These are phyloP conservation scores for Immersiporthe knoxdaviesiana DNA, from an alignment of 2,329 filamentous ascomycete genomes.

Conservation along the genomic window DNA sequence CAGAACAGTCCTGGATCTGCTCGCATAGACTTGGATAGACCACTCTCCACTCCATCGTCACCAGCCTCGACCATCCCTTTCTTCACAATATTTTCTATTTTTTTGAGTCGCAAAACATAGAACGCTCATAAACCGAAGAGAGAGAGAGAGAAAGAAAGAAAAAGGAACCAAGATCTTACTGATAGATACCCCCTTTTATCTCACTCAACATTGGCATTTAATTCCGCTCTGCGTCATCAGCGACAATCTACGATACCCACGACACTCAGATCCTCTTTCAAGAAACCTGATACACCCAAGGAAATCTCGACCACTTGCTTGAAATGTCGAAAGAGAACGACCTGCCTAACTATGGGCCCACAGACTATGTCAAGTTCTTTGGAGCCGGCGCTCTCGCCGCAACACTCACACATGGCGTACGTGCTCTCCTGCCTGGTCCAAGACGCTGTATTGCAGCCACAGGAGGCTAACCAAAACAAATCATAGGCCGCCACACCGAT, in stretches of 20 bases:
- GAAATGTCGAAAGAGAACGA: slow-evolving; percentile 33
- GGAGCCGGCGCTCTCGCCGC: slow-evolving; percentile 56
- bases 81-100: not conserved
- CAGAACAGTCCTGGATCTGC: not conserved
- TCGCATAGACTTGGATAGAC: not conserved
- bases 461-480: not conserved
- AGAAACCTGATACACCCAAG: too few species aligned
- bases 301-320: not conserved
- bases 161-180: not conserved
- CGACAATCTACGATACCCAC: not conserved
- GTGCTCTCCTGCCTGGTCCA: slow-evolving; percentile 29
- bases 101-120: not conserved
- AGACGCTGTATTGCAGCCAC: not conserved
- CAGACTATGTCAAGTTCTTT: slow-evolving; percentile 58
- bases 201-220: not conserved
- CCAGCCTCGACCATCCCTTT: not conserved
- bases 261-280: too few species aligned
- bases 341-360: slow-evolving; percentile 45
- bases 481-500: slow-evolving; percentile 56
- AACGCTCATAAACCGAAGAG: not conserved
- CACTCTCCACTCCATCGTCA: not conserved
- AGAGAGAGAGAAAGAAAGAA: not conserved
- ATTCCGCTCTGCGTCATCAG: not conserved
- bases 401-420: slow-evolving; percentile 55
- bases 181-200: not conserved